Evolutionary conservation across 108 stramenopile genomes (phyloP).

Genomic region (Nannochloropsis gaditana): DNA sequence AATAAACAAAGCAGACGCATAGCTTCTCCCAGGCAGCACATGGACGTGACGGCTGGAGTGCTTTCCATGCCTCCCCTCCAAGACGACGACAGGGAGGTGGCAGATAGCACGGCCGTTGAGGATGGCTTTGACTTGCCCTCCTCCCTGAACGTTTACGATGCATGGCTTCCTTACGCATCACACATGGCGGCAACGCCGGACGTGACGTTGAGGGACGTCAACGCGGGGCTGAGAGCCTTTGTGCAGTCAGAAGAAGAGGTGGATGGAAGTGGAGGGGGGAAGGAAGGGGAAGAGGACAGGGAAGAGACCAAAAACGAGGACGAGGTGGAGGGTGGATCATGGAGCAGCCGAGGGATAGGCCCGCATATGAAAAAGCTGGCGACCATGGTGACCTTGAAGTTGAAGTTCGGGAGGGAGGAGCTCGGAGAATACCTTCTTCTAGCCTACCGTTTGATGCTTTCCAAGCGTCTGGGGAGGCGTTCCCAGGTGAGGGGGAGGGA

Average conservation of each 20-base stretch:
- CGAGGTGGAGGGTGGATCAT: not conserved
- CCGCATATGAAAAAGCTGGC: not conserved
- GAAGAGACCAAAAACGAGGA: constrained; percentile 9
- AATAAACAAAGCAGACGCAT: too few species aligned
- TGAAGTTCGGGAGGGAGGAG: not conserved
- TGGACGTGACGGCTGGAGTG: too few species aligned
- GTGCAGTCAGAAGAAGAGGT: not conserved
- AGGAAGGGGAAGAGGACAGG: not conserved
- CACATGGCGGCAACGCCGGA: not conserved
- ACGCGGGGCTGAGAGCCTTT: not conserved
- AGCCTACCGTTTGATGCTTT: not conserved
- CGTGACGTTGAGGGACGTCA: not conserved
- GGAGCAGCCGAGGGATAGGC: not conserved
- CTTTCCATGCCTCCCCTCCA: not conserved
- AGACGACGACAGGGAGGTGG: not conserved
- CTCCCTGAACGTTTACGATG: not conserved
- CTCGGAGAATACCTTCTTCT: not conserved
- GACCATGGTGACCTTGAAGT: not conserved
- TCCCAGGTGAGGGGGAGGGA: not conserved
- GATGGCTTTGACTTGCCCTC: not conserved
- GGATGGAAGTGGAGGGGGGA: not conserved
- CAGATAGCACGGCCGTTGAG: not conserved
- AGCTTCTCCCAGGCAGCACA: too few species aligned
- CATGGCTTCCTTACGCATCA: constrained; percentile 19
- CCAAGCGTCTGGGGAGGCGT: not conserved